Percentiles rank a stretch among this genome's conserved stretches.
Conservation (phyloP, 768 basidiomycete species). For the Lentinula raphanica region DNA sequence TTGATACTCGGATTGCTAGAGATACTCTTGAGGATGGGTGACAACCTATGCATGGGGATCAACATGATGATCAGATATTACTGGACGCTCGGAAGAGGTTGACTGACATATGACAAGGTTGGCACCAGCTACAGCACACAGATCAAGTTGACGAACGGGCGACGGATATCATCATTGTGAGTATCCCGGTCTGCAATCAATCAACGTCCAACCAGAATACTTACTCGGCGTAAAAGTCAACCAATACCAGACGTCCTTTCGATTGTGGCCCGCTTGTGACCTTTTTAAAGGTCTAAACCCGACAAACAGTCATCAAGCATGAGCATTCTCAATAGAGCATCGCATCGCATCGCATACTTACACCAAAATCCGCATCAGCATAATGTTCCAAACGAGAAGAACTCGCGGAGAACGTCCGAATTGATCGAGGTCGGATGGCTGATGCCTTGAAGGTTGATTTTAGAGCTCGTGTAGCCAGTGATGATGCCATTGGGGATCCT, state of each 20-base stretch:
- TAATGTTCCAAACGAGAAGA: slow-evolving; percentile 33
- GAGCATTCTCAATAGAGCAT: too few relatives aligned
- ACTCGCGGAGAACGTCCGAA: slow-evolving; percentile 36
- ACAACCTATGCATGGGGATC: slow-evolving; percentile 31
- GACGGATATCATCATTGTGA: too few relatives aligned
- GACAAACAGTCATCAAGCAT: background rate
- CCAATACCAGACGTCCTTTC: slow-evolving; percentile 54
- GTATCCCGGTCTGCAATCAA: slow-evolving; percentile 1
- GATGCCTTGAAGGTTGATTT: background rate
- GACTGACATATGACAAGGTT: slow-evolving; percentile 53
- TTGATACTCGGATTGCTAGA: slow-evolving; percentile 35
- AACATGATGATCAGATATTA: background rate
- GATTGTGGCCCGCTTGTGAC: slow-evolving; percentile 21
- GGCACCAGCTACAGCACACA: slow-evolving; percentile 57
- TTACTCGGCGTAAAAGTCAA: slow-evolving; percentile 80
- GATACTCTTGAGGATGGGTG: slow-evolving; percentile 63
- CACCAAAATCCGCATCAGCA: slow-evolving; percentile 39
- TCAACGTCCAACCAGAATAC: background rate
- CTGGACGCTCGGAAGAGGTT: background rate
- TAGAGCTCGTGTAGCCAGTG: background rate
- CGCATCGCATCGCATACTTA: slow-evolving; percentile 29
- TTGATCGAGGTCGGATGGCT: background rate
- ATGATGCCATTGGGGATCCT: background rate
- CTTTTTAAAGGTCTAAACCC: slow-evolving; percentile 34
- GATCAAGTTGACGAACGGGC: background rate